Evolutionary conservation across 305 asterid species (phyloP).

Genomic region (Fraxinus floribunda): DNA sequence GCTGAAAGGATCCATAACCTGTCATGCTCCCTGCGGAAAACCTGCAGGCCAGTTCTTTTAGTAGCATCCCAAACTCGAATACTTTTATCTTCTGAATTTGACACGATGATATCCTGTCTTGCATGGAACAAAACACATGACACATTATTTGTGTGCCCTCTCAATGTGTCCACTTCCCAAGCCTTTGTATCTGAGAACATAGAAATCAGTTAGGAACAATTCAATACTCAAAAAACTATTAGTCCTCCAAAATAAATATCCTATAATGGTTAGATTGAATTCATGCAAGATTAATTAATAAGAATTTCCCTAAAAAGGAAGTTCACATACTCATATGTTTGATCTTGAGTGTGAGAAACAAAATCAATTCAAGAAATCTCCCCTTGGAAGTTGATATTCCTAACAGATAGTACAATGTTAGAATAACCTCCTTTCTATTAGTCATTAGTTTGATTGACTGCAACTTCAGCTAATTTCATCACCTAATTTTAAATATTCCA

Average conservation of each 20-base stretch:
- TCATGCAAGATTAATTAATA: background rate
- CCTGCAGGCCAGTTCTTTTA: conserved; percentile 88
- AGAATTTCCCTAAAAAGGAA: background rate
- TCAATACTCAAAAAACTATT: conserved; percentile 2
- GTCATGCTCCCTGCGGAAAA: conserved; percentile 90
- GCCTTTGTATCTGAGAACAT: conserved; percentile 76
- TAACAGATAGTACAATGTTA: background rate
- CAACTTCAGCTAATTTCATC: conserved; percentile 4
- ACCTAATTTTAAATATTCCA: background rate
- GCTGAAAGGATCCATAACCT: conserved; percentile 86
- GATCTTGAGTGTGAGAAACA: background rate
- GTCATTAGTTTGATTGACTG: background rate
- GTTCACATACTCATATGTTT: background rate
- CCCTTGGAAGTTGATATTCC: background rate
- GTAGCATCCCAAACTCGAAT: conserved; percentile 85
- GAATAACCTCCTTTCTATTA: background rate
- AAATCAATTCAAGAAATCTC: background rate
- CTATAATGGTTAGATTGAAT: background rate
- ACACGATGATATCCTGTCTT: conserved; percentile 75
- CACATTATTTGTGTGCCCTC: conserved; percentile 94
- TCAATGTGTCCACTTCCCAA: conserved; percentile 96
- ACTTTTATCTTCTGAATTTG: conserved; percentile 81
- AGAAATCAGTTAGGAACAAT: conserved; percentile 19
- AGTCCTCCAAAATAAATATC: background rate
- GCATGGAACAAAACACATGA: conserved; percentile 82